Conservation (phyloP, 305 asterid genomes). For the Rubia tinctorum region DNA sequence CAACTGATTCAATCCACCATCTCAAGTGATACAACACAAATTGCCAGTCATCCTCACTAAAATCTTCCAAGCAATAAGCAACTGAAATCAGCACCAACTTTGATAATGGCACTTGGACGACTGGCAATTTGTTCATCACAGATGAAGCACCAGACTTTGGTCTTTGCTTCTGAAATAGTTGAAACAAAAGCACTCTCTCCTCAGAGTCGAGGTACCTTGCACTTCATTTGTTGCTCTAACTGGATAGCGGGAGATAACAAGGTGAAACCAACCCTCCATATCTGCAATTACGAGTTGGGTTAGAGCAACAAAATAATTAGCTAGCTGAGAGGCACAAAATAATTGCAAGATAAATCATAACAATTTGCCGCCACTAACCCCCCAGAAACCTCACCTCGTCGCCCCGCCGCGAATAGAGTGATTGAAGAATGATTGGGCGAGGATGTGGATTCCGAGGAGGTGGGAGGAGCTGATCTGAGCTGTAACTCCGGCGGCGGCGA, state of each 20-base stretch:
- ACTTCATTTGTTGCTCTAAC: constrained; percentile 42
- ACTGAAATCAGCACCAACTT: constrained; percentile 65
- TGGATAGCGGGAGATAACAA: constrained; percentile 87
- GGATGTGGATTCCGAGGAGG: no score
- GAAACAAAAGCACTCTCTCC: constrained; percentile 62
- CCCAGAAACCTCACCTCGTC: no score
- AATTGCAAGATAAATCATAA: neutral
- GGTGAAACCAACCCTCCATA: constrained; percentile 84
- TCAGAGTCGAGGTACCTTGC: constrained; percentile 48
- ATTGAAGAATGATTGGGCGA: no score
- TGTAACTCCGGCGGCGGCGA: no score
- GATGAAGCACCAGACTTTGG: constrained; percentile 48
- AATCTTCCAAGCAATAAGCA: constrained; percentile 92
- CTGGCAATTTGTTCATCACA: constrained; percentile 69
- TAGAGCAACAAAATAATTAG: constrained; percentile 14
- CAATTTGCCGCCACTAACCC: no score
- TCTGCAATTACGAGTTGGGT: constrained; percentile 48
- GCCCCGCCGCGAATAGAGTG: no score
- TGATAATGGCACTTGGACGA: constrained; percentile 71
- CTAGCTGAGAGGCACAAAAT: neutral
- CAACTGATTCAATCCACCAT: constrained; percentile 89
- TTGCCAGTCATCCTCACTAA: constrained; percentile 93
- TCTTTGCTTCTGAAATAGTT: constrained; percentile 84
- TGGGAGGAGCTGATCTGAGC: no score
- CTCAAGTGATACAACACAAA: constrained; percentile 74